Evolutionary conservation across 768 basidiomycete genomes (phyloP).

Genomic region (Crassisporium funariophilum): DNA sequence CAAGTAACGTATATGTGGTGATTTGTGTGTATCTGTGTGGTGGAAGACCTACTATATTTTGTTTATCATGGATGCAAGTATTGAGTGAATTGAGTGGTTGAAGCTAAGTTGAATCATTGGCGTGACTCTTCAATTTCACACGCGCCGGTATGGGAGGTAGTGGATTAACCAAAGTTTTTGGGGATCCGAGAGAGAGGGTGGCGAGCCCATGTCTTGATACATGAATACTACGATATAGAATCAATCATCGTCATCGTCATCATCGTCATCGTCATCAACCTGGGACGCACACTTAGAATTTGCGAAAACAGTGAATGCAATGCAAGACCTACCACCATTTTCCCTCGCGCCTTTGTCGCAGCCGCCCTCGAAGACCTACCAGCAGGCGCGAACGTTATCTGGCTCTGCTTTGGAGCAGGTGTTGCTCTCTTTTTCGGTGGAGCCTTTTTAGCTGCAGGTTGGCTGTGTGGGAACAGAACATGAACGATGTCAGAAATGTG

Average conservation of each 20-base stretch:
- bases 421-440: conserved; percentile 56
- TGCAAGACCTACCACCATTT: conserved; percentile 48
- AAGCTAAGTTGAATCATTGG: too few relatives aligned
- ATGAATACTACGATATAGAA: too few relatives aligned
- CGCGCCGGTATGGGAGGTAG: too few relatives aligned
- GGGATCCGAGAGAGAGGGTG: too few relatives aligned
- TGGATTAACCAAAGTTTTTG: too few relatives aligned
- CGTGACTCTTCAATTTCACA: too few relatives aligned
- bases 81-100: too few relatives aligned
- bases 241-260: conserved; percentile 17
- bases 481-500: not conserved
- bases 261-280: conserved; percentile 28
- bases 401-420: conserved; percentile 54
- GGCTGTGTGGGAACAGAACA: conserved; percentile 21
- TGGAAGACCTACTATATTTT: too few relatives aligned
- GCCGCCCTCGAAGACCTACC: conserved; percentile 65
- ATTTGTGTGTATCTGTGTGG: too few relatives aligned
- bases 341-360: conserved; percentile 67
- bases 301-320: not conserved
- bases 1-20: too few relatives aligned
- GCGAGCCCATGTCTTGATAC: too few relatives aligned
- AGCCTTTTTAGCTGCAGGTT: conserved; percentile 44
- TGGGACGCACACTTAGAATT: conserved; percentile 1
- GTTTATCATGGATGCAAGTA: too few relatives aligned
- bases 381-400: conserved; percentile 64